These are phyloP conservation scores for Citrullus colocynthis DNA, from an alignment of 306 rosid genomes.

Conservation along the genomic window DNA sequence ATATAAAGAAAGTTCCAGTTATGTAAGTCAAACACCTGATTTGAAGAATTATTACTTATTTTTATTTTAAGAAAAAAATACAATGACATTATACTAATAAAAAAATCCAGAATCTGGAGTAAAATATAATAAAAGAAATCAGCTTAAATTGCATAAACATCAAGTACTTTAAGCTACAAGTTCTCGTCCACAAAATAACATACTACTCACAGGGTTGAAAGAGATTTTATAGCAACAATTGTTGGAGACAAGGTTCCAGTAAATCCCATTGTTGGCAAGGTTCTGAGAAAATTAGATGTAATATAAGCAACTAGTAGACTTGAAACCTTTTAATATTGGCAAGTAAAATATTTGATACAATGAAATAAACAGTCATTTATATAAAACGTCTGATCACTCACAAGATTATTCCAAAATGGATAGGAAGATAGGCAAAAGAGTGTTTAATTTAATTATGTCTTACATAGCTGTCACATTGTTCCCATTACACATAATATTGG, in stretches of 20 bases:
- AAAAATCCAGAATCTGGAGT: background rate
- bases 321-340: conserved; percentile 1
- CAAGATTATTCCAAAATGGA: conserved; percentile 5
- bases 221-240: conserved; percentile 46
- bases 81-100: background rate
- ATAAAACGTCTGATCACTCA: background rate
- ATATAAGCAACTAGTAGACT: conserved; percentile 12
- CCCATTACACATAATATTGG: conserved; percentile 52
- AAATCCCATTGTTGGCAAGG: conserved; percentile 69
- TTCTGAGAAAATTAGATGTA: conserved; percentile 39
- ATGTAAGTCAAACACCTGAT: background rate
- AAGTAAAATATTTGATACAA: conserved; percentile 2
- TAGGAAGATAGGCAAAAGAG: background rate
- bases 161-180: background rate
- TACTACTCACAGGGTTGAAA: conserved; percentile 60
- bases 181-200: background rate
- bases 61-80: conserved; percentile 7
- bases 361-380: background rate
- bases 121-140: conserved; percentile 10
- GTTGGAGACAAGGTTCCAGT: conserved; percentile 62
- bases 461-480: conserved; percentile 58
- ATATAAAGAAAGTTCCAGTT: background rate
- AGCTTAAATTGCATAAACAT: background rate
- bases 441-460: conserved; percentile 21
- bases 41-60: background rate